Base-by-base conservation (phyloP, 1,284 basidiomycete species). In the Lignosus rhinocerotis region DNA sequence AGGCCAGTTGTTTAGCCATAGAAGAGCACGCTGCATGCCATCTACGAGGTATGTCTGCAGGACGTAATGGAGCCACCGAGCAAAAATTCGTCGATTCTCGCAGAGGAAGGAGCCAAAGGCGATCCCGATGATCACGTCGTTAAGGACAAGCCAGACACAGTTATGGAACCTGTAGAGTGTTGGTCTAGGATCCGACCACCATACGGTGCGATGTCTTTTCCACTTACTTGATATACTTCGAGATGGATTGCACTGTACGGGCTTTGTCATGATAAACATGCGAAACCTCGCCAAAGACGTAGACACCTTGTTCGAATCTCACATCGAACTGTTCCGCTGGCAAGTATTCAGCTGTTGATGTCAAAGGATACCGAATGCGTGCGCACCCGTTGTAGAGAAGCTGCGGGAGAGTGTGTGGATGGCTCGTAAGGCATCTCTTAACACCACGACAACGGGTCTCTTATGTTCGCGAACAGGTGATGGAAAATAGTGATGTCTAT, bases 1-100 rank as follows among this genome's bases (percentile, higher is more conserved):
- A 0, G 96, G 96, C 96, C 97, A 99, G 57, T 90, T 86, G 70
- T 96, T 91, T 4, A 99, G 80, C 96, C 96, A 98, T 1, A 80
- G 66, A 1, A 97, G 77, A 0, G 81, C 78, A 17, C 76, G 76
- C 46, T 80, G 78, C n/a, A 89, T 70, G 53, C 78, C 75, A 14
- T 77, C 67, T 31, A 88, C 75, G 0, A 85, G 74, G 42, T 77
- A 74, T 14, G 64, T 65, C 82, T 83, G 74, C 21, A 81, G 67
- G 34, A 70, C 63, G 19, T 72, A 55, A 32, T 77, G 76, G 33
- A 82, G 63, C 14, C 77, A 67, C 0, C 58, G 62, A 3, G 79
- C 80, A 1, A 86, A 70, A 6, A 71, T 53, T 2, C 68, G 59
- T 25, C 78, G 72, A 67, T 93, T 90, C 47, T 92, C 88, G 56